phyloP scores from a whole-genome alignment of 345 rosid species.

The Sisymbrium irio region DNA sequence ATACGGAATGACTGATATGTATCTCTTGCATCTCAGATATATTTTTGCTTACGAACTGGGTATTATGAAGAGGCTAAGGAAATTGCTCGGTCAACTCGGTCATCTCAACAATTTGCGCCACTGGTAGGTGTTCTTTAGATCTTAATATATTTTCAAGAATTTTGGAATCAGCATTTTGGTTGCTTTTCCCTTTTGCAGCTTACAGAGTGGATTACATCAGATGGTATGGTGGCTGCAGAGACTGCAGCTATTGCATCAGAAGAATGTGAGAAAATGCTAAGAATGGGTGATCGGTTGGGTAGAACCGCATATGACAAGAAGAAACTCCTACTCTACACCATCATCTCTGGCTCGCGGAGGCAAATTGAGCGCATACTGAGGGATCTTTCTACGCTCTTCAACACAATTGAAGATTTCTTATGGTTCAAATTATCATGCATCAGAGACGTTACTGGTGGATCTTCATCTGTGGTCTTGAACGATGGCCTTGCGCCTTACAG shows the following conservation, averaged over 20 bases:
- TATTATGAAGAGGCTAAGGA: constrained; percentile 89
- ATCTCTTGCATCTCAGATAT: constrained; percentile 53
- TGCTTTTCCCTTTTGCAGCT: constrained; percentile 57
- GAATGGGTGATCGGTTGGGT: constrained; percentile 92
- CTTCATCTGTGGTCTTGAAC: constrained; percentile 59
- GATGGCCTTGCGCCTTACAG: constrained; percentile 76
- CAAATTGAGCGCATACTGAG: constrained; percentile 82
- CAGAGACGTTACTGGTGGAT: constrained; percentile 54
- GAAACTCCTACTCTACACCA: constrained; percentile 83
- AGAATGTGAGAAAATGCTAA: constrained; percentile 94
- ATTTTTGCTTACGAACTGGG: constrained; percentile 96
- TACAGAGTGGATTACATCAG: constrained; percentile 84
- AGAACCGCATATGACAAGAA: constrained; percentile 93
- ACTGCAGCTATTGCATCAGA: constrained; percentile 86
- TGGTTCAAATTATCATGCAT: constrained; percentile 88
- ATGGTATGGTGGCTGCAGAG: constrained; percentile 75
- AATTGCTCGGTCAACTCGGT: constrained; percentile 73
- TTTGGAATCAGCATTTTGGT: constrained; percentile 16
- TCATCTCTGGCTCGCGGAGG: constrained; percentile 89
- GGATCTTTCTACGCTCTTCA: constrained; percentile 79
- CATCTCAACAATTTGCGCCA: constrained; percentile 86
- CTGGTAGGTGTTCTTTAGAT: constrained; percentile 52
- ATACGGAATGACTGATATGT: constrained; percentile 9
- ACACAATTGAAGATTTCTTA: constrained; percentile 93
- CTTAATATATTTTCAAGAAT: constrained; percentile 1